These are phyloP conservation scores for Powellomyces hirtus DNA, from an alignment of 192 early-diverging fungal genomes.

Conservation along the genomic window DNA sequence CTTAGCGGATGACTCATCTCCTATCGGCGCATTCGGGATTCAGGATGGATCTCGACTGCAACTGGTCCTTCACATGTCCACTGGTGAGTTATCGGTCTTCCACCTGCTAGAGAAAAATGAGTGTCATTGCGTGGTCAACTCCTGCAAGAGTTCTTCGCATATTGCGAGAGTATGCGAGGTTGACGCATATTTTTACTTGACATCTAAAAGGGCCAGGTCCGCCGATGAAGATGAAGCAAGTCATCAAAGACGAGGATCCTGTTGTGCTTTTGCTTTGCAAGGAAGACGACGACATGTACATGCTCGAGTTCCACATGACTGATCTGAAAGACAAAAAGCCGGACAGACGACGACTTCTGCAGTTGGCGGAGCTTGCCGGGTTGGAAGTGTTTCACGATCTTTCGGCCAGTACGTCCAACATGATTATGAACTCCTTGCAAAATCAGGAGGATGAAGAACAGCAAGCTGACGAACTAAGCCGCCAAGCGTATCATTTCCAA, in stretches of 20 bases:
- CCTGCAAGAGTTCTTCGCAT: no score
- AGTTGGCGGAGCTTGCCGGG: slow-evolving; percentile 26
- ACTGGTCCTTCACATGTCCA: slow-evolving; percentile 50
- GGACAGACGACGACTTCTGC: slow-evolving; percentile 9
- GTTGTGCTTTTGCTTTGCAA: slow-evolving; percentile 55
- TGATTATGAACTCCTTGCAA: slow-evolving; percentile 10
- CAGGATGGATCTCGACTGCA: slow-evolving; percentile 40
- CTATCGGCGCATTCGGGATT: slow-evolving; percentile 37
- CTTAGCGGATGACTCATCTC: slow-evolving; percentile 29
- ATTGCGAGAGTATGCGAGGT: no score
- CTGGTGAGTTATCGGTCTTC: slow-evolving; percentile 30
- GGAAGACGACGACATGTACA: slow-evolving; percentile 55
- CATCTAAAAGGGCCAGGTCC: slow-evolving; percentile 49
- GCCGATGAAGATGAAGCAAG: slow-evolving; percentile 39
- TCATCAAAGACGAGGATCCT: slow-evolving; percentile 38
- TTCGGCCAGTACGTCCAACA: background rate
- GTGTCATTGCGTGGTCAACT: background rate
- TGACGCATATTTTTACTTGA: slow-evolving; percentile 8
- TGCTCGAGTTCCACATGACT: slow-evolving; percentile 54
- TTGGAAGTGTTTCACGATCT: slow-evolving; percentile 20
- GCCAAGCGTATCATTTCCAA: background rate
- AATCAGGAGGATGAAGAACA: background rate
- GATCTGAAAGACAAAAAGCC: slow-evolving; percentile 19
- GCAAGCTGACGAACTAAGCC: background rate
- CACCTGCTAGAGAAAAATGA: background rate